Evolutionary conservation across 768 basidiomycete genomes (phyloP), one percentile per base, ranked within the genome.

Genomic region (Lactarius evosmus): DNA sequence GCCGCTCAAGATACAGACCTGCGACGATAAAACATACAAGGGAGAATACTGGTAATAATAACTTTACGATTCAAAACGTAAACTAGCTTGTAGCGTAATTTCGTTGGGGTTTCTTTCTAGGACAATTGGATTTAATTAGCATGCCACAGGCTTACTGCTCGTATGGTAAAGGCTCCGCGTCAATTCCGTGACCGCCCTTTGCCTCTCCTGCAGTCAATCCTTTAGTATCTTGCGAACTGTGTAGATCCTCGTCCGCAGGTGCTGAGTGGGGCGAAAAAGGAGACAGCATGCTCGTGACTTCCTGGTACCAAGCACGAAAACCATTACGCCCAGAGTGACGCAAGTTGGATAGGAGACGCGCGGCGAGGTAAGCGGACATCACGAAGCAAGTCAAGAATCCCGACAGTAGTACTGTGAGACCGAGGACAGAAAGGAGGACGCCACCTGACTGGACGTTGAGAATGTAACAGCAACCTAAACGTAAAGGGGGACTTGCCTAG

Each of bases 381-480:
- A 32, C 58, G 38, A 56, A 51, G n/a, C 32, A 6, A 22, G 66
- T 66, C 38, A 66, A 40, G 63, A 66, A 55, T 12, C 36, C 58
- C 22, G 66, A 66, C 19, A 66, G 58, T 25, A 66, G 57, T 27
- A 66, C 22, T 11, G 66, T 53, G 30, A 65, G 25, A 16, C 62
- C 58, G 49, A 66, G 62, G 27, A 32, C 51, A 14, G 46, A 16
- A n/a, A 65, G 33, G 57, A 66, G 62, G 14, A 66, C 44, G 30
- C 62, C 30, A 6, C 66, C 66, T 66, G 33, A 25, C 33, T 12
- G 12, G 41, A 32, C 8, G 27, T 32, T 58, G 46, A 46, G 41
- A 32, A 46, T 7, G 22, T 32, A 19, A 27, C 17, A 17, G 9
- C 7, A 19, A 27, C 17, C 17, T 14, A 19, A 44, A 11, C 25